Conservation (phyloP, 2,329 filamentous ascomycete species). For the Paraconiothyrium brasiliense region DNA sequence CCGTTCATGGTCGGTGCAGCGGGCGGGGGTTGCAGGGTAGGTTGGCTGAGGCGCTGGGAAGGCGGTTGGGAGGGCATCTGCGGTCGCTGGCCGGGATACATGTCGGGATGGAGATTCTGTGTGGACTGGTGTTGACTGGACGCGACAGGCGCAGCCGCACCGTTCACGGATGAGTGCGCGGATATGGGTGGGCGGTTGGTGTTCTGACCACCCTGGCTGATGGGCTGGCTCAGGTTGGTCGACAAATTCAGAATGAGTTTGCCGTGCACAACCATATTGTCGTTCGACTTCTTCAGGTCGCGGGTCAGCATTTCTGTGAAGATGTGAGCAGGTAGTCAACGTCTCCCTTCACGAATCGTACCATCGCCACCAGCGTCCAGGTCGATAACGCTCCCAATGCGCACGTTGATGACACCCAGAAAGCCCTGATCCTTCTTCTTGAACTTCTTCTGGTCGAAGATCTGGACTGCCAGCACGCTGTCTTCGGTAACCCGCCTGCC, state of each 20-base stretch:
- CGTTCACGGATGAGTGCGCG: conserved; percentile 49
- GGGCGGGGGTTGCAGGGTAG: conserved; percentile 44
- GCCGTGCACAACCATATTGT: conserved; percentile 96
- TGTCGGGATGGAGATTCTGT: conserved; percentile 49
- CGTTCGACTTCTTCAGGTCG: conserved; percentile 96
- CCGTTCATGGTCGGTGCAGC: conserved; percentile 38
- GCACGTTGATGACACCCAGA: conserved; percentile 95
- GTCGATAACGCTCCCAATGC: conserved; percentile 93
- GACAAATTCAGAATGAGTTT: conserved; percentile 97
- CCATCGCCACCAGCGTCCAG: conserved; percentile 89
- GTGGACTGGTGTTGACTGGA: conserved; percentile 54
- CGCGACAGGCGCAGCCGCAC: conserved; percentile 44
- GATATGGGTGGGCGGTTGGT: conserved; percentile 52
- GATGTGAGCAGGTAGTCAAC: conserved; percentile 32
- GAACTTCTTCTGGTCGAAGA: conserved; percentile 99
- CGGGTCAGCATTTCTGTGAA: conserved; percentile 89
- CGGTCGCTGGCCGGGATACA: conserved; percentile 47
- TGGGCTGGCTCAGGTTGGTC: conserved; percentile 81
- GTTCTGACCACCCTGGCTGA: conserved; percentile 60
- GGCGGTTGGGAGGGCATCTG: conserved; percentile 34
- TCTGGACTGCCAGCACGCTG: conserved; percentile 95
- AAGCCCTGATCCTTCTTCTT: conserved; percentile 99
- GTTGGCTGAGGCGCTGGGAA: conserved; percentile 40
- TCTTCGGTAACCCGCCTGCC: conserved; percentile 88
- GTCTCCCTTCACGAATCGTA: conserved; percentile 56